These are phyloP conservation scores for Boletus rubescentipes DNA, from an alignment of 768 basidiomycete species.

Conservation along the genomic window DNA sequence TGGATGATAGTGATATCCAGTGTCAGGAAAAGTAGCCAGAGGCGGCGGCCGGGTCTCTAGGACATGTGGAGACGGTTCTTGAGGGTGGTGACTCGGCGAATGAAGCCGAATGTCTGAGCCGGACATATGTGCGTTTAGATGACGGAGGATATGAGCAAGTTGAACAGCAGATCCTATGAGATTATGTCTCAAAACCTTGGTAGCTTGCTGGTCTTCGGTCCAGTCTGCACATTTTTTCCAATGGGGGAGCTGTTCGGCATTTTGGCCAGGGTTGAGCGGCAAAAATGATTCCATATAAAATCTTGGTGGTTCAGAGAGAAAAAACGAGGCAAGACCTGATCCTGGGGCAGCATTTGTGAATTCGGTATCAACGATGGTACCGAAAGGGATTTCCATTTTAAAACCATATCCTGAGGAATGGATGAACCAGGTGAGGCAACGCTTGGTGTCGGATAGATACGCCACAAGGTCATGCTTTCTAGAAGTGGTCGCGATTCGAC, in stretches of 20 bases:
- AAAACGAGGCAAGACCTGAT: slow-evolving; percentile 58
- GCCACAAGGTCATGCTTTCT: slow-evolving; percentile 68
- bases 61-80: slow-evolving; percentile 29
- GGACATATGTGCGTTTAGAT: slow-evolving; percentile 36
- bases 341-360: slow-evolving; percentile 56
- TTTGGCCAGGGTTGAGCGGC: slow-evolving; percentile 29
- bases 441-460: slow-evolving; percentile 67
- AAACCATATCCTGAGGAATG: slow-evolving; percentile 69
- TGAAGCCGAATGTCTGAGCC: slow-evolving; percentile 37
- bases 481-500: slow-evolving; percentile 58
- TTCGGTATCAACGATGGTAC: slow-evolving; percentile 55
- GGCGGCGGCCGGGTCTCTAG: slow-evolving; percentile 44
- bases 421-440: slow-evolving; percentile 77
- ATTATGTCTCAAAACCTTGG: slow-evolving; percentile 59
- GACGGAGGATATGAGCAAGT: slow-evolving; percentile 54
- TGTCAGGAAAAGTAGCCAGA: slow-evolving; percentile 29
- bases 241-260: slow-evolving; percentile 32
- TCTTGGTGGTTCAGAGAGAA: slow-evolving; percentile 62
- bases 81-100: slow-evolving; percentile 36
- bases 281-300: slow-evolving; percentile 63
- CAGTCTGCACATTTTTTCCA: slow-evolving; percentile 75
- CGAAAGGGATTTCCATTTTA: slow-evolving; percentile 83
- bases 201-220: slow-evolving; percentile 74
- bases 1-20: slow-evolving; percentile 32
- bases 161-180: slow-evolving; percentile 64